phyloP scores from a whole-genome alignment of 441 rosid species.

The Gossypium trilobum region DNA sequence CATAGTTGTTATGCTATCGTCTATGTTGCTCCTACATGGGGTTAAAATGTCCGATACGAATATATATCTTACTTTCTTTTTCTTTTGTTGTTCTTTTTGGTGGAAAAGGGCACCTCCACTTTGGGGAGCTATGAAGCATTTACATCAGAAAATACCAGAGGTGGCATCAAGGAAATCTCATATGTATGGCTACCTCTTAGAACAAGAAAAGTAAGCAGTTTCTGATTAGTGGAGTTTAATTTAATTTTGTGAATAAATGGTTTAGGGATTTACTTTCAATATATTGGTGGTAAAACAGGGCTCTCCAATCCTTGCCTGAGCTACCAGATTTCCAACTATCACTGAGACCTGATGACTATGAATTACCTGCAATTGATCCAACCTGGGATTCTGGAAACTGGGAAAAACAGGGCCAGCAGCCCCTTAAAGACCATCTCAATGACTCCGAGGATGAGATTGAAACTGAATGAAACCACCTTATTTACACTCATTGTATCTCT shows the following conservation, averaged over 20 bases:
- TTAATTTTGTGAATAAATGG: neutral
- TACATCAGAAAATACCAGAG: conserved; percentile 78
- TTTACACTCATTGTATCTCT: neutral
- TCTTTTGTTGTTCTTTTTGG: neutral
- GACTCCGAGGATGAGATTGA: conserved; percentile 39
- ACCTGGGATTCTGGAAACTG: conserved; percentile 43
- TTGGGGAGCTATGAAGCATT: conserved; percentile 79
- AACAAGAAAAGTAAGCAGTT: conserved; percentile 70
- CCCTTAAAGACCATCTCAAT: conserved; percentile 57
- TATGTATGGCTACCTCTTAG: conserved; percentile 69
- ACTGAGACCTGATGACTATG: conserved; percentile 59
- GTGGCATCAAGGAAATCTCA: conserved; percentile 71
- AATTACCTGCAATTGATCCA: conserved; percentile 50
- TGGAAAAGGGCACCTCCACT: conserved; percentile 56
- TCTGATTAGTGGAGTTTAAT: neutral
- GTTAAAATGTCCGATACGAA: neutral
- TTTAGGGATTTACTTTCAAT: neutral
- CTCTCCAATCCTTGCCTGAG: conserved; percentile 61
- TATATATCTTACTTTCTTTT: neutral
- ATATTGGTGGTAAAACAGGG: conserved; percentile 37
- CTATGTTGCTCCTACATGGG: neutral
- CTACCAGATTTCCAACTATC: conserved; percentile 80
- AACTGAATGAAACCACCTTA: conserved; percentile 15
- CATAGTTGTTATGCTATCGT: neutral
- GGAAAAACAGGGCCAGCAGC: conserved; percentile 46